These are phyloP conservation scores for Debaryomyces prosopidis DNA, from an alignment of 805 yeast species.

Conservation along the genomic window DNA sequence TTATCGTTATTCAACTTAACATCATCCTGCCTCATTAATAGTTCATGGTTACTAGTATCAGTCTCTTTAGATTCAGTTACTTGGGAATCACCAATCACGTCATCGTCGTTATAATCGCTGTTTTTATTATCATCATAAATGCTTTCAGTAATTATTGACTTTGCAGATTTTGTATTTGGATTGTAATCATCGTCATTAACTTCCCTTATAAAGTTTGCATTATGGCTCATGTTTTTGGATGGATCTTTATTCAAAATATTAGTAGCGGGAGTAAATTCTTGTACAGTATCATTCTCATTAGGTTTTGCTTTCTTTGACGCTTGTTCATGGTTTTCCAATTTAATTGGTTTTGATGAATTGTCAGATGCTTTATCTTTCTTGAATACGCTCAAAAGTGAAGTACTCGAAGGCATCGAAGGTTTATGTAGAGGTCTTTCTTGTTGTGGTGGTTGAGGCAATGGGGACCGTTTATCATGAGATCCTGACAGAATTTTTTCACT, in stretches of 20 bases:
- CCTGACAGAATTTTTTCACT: not conserved
- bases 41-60: too few species aligned
- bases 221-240: constrained; percentile 14
- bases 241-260: too few species aligned
- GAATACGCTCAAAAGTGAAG: constrained; percentile 20
- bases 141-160: not conserved
- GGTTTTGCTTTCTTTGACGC: not conserved
- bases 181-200: constrained; percentile 22
- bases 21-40: not conserved
- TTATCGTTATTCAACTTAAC: constrained; percentile 4
- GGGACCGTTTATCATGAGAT: not conserved
- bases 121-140: not conserved
- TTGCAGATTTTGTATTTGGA: not conserved
- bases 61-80: not conserved
- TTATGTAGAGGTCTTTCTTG: not conserved
- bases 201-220: constrained; percentile 28
- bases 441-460: not conserved
- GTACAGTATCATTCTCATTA: not conserved
- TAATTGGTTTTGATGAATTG: constrained; percentile 10
- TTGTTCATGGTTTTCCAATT: not conserved
- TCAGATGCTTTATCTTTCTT: constrained; percentile 21
- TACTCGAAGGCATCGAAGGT: not conserved
- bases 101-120: not conserved
- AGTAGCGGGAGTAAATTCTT: too few species aligned
- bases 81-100: not conserved